Conservation (phyloP, 169 alveolate genomes). For the Eimeria maxima region DNA sequence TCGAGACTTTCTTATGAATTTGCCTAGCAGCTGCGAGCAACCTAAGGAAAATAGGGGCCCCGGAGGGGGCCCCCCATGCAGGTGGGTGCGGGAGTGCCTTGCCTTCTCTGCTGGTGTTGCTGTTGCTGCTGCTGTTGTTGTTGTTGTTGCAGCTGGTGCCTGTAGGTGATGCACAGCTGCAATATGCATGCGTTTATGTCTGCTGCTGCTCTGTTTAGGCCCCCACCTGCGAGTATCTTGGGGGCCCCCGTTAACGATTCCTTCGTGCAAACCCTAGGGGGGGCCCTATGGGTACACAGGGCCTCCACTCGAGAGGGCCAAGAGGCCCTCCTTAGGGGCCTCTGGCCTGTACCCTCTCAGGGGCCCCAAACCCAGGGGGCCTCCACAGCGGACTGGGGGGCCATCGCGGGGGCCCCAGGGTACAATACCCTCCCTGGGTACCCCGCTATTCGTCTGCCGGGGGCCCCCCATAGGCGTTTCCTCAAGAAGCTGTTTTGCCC, state of each 20-base stretch:
- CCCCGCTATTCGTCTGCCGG: conserved; percentile 12
- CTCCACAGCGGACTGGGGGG: conserved; percentile 18
- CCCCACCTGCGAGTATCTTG: conserved; percentile 35
- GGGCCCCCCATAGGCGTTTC: conserved; percentile 58
- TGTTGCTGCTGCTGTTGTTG: conserved; percentile 22
- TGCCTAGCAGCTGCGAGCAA: conserved; percentile 23
- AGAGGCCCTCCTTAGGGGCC: conserved; percentile 55
- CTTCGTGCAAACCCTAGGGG: conserved; percentile 2
- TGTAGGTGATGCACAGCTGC: background rate
- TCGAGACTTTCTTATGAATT: conserved; percentile 11
- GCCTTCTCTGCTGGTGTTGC: background rate
- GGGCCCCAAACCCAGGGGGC: background rate
- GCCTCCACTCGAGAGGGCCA: conserved; percentile 53
- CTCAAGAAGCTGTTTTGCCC: conserved; percentile 13
- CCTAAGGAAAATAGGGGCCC: conserved; percentile 45
- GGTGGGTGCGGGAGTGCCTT: conserved; percentile 20
- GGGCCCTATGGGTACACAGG: conserved; percentile 10
- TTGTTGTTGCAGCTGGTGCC: background rate
- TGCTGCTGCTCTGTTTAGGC: conserved; percentile 30
- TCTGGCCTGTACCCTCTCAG: conserved; percentile 11
- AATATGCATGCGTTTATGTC: background rate
- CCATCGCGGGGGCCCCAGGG: conserved; percentile 2
- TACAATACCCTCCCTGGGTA: conserved; percentile 42
- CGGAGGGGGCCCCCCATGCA: conserved; percentile 37
- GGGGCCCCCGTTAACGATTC: background rate